Base-by-base conservation (phyloP, 2,329 filamentous ascomycete genomes). In the Aureobasidium melanogenum region DNA sequence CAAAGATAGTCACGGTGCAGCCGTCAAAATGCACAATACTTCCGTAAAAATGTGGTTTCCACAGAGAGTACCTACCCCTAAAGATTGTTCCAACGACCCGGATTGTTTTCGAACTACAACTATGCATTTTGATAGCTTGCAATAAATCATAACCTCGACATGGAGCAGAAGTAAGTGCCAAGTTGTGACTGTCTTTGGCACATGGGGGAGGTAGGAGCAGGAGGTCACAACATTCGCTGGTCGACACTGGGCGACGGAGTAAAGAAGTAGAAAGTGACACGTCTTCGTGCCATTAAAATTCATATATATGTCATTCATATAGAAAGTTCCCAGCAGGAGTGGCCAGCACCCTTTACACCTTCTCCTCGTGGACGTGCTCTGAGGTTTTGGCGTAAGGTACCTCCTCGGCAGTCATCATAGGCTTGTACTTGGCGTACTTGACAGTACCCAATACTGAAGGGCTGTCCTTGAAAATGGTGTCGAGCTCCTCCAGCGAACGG, bases 401-500 rank as follows among this genome's bases (percentile, higher is more conserved):
- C 8, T 62, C 61, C 14, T 50, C 47, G 12, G 44, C n/a, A 24
- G 51, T 36, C 26, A 62, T 48, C 26, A 39, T 44, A 12, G 61
- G 61, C 61, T 62, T 62, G 61, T 62, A 57, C 30, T 62, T 62
- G 19, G 61, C 61, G 52, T 62, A 63, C 30, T 34, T 44, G 38
- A 63, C 55, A 39, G 55, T 60, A n/a, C 55, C 61, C 28, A 63
- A 28, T 2, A 62, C 46, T n/a, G 61, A 62, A 26, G 61, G 61
- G 50, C 61, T 63, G 57, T 63, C 57, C 32, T 43, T 63, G 52
- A 70, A 70, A 14, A 71, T 66, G 26, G 64, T 66, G 55, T 71
- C 69, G 28, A 71, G 65, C 47, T 71, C 69, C 54, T 71, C 69
- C 14, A 71, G 56, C 6, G 67, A 69, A 52, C 66, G 68, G 39